Percentiles rank a stretch among this genome's conserved stretches.
Evolutionary conservation across 495 filamentous ascomycete species (phyloP).

Genomic region (Penicillium subrubescens): DNA sequence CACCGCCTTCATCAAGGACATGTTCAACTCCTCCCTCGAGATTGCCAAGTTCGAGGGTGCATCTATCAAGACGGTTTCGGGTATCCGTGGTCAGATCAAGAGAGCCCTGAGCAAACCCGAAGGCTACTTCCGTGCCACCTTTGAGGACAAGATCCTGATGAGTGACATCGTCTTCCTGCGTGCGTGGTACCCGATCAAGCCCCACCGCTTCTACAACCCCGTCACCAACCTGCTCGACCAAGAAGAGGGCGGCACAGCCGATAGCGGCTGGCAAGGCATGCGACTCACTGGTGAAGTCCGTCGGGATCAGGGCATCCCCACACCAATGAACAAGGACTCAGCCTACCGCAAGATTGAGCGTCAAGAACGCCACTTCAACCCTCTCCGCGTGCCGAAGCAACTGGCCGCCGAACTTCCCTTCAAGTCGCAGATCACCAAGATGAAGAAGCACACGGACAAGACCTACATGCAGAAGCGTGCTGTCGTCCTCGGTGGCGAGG

Average conservation of each 20-base stretch:
- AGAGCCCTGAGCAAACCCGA: constrained; percentile 87
- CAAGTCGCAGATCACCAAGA: constrained; percentile 86
- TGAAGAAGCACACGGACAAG: constrained; percentile 73
- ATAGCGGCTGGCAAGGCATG: constrained; percentile 78
- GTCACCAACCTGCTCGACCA: constrained; percentile 82
- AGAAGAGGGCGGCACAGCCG: constrained; percentile 36
- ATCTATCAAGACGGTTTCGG: constrained; percentile 91
- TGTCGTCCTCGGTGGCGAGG: constrained; percentile 79
- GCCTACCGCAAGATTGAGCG: constrained; percentile 83
- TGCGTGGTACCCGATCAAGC: constrained; percentile 95
- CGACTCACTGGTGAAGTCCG: constrained; percentile 93
- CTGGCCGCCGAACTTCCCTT: constrained; percentile 86
- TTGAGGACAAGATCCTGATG: constrained; percentile 97
- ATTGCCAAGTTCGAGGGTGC: constrained; percentile 98
- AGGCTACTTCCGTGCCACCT: constrained; percentile 92
- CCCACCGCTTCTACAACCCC: constrained; percentile 94
- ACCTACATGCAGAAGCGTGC: constrained; percentile 95
- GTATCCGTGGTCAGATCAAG: constrained; percentile 95
- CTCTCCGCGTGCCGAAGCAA: constrained; percentile 81
- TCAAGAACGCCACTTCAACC: constrained; percentile 84
- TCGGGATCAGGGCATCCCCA: constrained; percentile 69
- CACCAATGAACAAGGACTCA: constrained; percentile 77
- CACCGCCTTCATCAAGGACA: constrained; percentile 97
- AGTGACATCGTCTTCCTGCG: constrained; percentile 93
- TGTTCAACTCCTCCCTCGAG: constrained; percentile 91